These are phyloP conservation scores for Yarrowia galli DNA, from an alignment of 1,139 yeast genomes.

Conservation along the genomic window DNA sequence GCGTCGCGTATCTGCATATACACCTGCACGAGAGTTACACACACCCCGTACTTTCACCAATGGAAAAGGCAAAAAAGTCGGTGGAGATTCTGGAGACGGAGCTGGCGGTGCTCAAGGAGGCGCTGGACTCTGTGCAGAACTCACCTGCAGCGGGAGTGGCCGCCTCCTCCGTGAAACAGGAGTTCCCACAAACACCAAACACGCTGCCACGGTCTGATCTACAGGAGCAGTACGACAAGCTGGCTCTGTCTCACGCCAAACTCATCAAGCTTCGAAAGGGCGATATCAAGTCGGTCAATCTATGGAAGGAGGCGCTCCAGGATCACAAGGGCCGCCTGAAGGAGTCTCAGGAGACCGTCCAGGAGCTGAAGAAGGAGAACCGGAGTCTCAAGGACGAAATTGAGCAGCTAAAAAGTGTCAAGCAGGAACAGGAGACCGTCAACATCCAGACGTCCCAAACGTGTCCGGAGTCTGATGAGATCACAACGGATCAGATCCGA, in stretches of 20 bases:
- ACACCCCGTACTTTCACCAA: background rate
- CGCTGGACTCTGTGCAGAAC: background rate
- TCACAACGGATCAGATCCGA: conserved; percentile 6
- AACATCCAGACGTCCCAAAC: conserved; percentile 14
- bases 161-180: conserved; percentile 2
- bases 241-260: conserved; percentile 18
- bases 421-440: background rate
- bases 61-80: conserved; percentile 25
- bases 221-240: conserved; percentile 25
- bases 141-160: background rate
- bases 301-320: conserved; percentile 26
- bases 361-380: conserved; percentile 23
- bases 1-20: conserved; percentile 13
- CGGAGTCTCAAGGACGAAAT: background rate
- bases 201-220: conserved; percentile 6
- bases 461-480: conserved; percentile 12
- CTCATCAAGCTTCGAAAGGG: conserved; percentile 30
- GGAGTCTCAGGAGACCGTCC: background rate
- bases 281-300: conserved; percentile 31
- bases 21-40: conserved; percentile 1
- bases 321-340: conserved; percentile 5
- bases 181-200: conserved; percentile 22
- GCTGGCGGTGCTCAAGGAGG: conserved; percentile 9
- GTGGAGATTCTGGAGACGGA: conserved; percentile 20
- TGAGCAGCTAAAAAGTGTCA: background rate